Evolutionary conservation across 1,139 yeast species (phyloP).

Genomic region (Diutina siamensis): DNA sequence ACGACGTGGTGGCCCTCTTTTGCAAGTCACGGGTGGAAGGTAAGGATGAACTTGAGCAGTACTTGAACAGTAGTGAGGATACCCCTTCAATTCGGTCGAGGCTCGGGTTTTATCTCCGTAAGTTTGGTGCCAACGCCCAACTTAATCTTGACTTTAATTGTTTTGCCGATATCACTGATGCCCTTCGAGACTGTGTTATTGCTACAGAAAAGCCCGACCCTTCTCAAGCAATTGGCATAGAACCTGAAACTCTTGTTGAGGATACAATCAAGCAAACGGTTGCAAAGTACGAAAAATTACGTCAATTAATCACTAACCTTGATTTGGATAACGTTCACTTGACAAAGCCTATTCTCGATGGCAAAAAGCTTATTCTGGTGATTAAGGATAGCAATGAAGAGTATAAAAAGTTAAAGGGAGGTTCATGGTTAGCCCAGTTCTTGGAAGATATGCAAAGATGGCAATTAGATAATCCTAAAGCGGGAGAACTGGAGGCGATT

Average conservation of each 20-base stretch:
- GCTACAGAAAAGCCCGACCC: not conserved
- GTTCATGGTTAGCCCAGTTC: slow-evolving; percentile 68
- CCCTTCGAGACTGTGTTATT: not conserved
- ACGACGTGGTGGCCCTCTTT: slow-evolving; percentile 22
- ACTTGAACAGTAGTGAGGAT: slow-evolving; percentile 7
- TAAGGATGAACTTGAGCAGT: not conserved
- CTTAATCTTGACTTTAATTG: slow-evolving; percentile 16
- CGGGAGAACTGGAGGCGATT: slow-evolving; percentile 41
- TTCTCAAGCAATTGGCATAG: not conserved
- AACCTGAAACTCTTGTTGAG: not conserved
- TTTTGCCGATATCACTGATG: not conserved
- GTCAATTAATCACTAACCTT: slow-evolving; percentile 15
- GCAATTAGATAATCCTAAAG: slow-evolving; percentile 65
- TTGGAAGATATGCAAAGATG: slow-evolving; percentile 47
- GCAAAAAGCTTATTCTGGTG: slow-evolving; percentile 46
- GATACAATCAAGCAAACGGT: slow-evolving; percentile 5
- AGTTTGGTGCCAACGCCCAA: slow-evolving; percentile 35
- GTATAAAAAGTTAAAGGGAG: slow-evolving; percentile 38
- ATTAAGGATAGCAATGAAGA: slow-evolving; percentile 19
- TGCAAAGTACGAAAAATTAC: slow-evolving; percentile 5
- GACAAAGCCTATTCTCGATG: slow-evolving; percentile 52
- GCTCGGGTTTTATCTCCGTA: slow-evolving; percentile 48
- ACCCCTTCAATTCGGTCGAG: slow-evolving; percentile 36
- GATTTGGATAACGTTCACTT: slow-evolving; percentile 30
- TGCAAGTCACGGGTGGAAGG: not conserved